Conservation (phyloP, 2,329 filamentous ascomycete species). For the Microcera coccophila region DNA sequence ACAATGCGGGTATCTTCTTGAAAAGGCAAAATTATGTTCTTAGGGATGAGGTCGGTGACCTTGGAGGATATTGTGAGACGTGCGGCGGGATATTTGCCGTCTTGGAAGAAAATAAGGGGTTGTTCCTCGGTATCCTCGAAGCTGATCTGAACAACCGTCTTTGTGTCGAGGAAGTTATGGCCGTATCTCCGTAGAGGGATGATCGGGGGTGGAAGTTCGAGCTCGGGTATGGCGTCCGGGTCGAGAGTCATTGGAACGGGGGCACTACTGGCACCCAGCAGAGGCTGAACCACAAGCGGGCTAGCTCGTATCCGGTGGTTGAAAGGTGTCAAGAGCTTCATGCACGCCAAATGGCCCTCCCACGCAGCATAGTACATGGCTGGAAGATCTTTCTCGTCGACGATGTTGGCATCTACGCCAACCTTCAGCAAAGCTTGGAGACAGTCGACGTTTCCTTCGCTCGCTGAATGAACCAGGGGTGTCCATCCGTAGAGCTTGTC, state of each 20-base stretch:
- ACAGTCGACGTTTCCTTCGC: constrained; percentile 89
- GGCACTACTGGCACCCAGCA: constrained; percentile 43
- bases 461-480: constrained; percentile 90
- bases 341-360: constrained; percentile 94
- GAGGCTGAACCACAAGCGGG: constrained; percentile 42
- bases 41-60: constrained; percentile 89
- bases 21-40: constrained; percentile 91
- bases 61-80: constrained; percentile 96
- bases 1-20: constrained; percentile 93
- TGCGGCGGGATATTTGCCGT: constrained; percentile 92
- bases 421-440: constrained; percentile 76
- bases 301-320: constrained; percentile 44
- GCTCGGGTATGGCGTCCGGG: constrained; percentile 82
- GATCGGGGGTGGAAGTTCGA: constrained; percentile 91
- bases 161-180: constrained; percentile 97
- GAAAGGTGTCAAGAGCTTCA: constrained; percentile 73
- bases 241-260: constrained; percentile 66
- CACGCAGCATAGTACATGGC: constrained; percentile 98
- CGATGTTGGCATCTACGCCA: constrained; percentile 71
- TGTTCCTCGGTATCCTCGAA: constrained; percentile 75
- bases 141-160: constrained; percentile 89
- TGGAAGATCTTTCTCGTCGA: constrained; percentile 88
- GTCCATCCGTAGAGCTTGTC: constrained; percentile 99
- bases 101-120: constrained; percentile 92
- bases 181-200: constrained; percentile 92